A percentile compares a stretch with the other conserved stretches of the same genome.
Conservation (phyloP, 1,139 yeast species). For the Debaryomycetaceae sp. region DNA sequence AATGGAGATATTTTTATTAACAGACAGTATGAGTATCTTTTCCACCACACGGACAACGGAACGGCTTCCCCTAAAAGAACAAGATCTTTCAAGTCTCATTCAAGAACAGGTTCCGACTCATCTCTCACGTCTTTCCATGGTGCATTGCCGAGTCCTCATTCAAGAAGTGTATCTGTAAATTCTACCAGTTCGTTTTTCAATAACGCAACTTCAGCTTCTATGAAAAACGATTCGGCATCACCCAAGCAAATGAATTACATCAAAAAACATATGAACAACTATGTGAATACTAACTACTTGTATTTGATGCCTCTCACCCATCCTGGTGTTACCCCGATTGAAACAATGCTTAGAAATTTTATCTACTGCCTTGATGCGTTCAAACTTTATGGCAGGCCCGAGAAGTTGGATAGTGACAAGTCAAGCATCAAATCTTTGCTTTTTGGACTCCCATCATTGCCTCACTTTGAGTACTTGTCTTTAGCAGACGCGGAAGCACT, state of each 20-base stretch:
- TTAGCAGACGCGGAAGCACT: constrained; percentile 34
- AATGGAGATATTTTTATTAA: constrained; percentile 50
- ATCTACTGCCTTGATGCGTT: constrained; percentile 54
- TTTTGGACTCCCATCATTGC: constrained; percentile 57
- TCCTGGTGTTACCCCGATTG: constrained; percentile 55
- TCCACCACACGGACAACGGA: constrained; percentile 12
- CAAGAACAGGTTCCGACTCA: constrained; percentile 4
- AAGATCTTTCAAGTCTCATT: constrained; percentile 6
- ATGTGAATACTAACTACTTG: constrained; percentile 34
- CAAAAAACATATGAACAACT: constrained; percentile 28
- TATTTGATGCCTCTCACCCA: constrained; percentile 54
- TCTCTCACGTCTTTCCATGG: constrained; percentile 16
- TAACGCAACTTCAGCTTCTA: constrained; percentile 21
- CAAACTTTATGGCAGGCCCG: constrained; percentile 54
- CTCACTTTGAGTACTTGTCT: constrained; percentile 50
- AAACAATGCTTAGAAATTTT: constrained; percentile 54
- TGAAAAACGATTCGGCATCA: constrained; percentile 13
- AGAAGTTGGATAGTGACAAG: constrained; percentile 46
- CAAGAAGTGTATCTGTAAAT: constrained; percentile 21
- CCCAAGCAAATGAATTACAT: constrained; percentile 13
- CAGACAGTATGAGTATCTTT: constrained; percentile 33
- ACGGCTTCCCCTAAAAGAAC: constrained; percentile 7
- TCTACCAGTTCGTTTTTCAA: constrained; percentile 26
- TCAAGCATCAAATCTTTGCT: constrained; percentile 42
- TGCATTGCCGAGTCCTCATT: constrained; percentile 14